A percentile compares a stretch with the other conserved stretches of the same genome.
Conservation (phyloP, 345 rosid species). For the Bruguiera gymnorhiza region DNA sequence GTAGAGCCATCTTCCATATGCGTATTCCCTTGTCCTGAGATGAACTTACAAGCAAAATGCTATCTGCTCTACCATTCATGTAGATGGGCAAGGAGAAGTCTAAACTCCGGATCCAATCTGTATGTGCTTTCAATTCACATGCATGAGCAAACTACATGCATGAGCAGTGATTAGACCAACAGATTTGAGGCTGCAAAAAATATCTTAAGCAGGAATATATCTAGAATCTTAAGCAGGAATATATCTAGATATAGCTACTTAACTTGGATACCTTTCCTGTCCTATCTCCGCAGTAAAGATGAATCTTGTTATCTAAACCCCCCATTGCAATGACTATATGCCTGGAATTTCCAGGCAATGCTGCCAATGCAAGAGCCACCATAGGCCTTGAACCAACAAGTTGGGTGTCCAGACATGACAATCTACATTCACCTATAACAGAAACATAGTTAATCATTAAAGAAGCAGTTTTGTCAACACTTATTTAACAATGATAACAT, state of each 20-base stretch:
- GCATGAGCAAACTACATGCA: conserved; percentile 59
- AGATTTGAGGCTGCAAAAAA: conserved; percentile 6
- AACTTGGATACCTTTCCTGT: conserved; percentile 59
- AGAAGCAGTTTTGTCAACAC: background rate
- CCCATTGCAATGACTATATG: conserved; percentile 77
- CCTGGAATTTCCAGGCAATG: conserved; percentile 62
- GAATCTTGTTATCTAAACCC: conserved; percentile 81
- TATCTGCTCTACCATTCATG: conserved; percentile 32
- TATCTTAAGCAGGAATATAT: background rate
- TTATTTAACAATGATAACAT: background rate
- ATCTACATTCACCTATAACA: conserved; percentile 59
- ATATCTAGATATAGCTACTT: background rate
- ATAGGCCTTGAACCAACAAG: conserved; percentile 72
- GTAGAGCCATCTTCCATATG: conserved; percentile 69
- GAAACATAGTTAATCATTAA: conserved; percentile 6
- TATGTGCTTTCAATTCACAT: conserved; percentile 92
- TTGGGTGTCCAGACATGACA: conserved; percentile 54
- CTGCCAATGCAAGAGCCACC: conserved; percentile 74
- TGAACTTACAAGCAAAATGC: conserved; percentile 82
- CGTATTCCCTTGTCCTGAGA: conserved; percentile 93
- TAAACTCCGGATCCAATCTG: conserved; percentile 91
- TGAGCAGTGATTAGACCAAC: conserved; percentile 12
- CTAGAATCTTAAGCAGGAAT: background rate
- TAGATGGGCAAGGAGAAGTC: conserved; percentile 80
- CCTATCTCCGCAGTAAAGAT: conserved; percentile 67